Base-by-base conservation (phyloP, 2,329 filamentous ascomycete species). In the Diaporthe sp. region DNA sequence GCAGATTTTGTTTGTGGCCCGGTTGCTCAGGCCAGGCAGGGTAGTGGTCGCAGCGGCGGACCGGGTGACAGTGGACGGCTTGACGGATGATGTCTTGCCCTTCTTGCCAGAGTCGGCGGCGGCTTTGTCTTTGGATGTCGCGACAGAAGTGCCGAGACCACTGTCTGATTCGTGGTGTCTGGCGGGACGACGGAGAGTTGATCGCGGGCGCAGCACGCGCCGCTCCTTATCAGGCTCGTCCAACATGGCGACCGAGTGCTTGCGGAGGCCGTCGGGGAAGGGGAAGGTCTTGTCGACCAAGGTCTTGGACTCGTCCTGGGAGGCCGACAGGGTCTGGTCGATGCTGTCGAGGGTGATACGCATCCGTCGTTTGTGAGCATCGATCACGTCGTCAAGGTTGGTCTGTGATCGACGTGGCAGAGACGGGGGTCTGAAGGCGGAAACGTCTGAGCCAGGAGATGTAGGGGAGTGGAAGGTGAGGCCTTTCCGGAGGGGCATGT, bases 101-200 rank as follows among this genome's bases (percentile, higher is more conserved):
- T 85, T 85, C 79, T 86, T 87, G 42, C 88, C 82, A 75, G 85
- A 86, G 75, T 84, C 82, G 74, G 78, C 80, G 64, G 83, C 82
- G 77, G 85, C 82, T 81, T 90, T 89, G 77, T 90, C 87, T 73
- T 85, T 86, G 45, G 86, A 88, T 64, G 91, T 93, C 76, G 88
- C 90, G 80, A 98, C 88, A 55, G 95, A 98, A 57, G 95, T 94
- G 70, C 96, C 96, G 77, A 98, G 87, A 71, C 95, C 96, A 82
- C 95, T 97, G 85, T 98, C 96, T 22, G 95, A 97, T 75, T 91
- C 90, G 84, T 95, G 93, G 80, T 92, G 90, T 81, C 92, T 89
- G 57, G 87, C 87, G 75, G 86, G 85, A 81, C 91, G 89, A 74
- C 88, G 88, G 68, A 85, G 76, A 74, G 80, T 82, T 42, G 79